phyloP scores from a whole-genome alignment of 2,329 filamentous ascomycete species.

The Venturia effusa region DNA sequence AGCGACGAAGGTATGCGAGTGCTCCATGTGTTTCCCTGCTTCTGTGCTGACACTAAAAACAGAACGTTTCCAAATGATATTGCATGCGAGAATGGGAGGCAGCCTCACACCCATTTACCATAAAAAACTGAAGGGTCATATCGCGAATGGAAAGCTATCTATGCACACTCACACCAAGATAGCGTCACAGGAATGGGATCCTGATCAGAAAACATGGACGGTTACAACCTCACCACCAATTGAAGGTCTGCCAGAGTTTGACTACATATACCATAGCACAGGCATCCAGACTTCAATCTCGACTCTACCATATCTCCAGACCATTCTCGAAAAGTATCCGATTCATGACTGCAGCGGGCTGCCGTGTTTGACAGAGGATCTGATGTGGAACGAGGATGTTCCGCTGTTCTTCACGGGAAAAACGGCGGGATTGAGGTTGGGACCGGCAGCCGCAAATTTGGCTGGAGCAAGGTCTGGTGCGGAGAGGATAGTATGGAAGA shows the following conservation, averaged over 20 bases:
- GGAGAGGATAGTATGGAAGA: slow-evolving; percentile 56
- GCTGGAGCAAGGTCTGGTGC: slow-evolving; percentile 63
- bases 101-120: slow-evolving; percentile 61
- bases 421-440: slow-evolving; percentile 56
- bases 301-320: slow-evolving; percentile 49
- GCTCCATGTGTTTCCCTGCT: slow-evolving; percentile 26
- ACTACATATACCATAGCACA: slow-evolving; percentile 69
- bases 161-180: slow-evolving; percentile 51
- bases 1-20: slow-evolving; percentile 33
- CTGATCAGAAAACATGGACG: slow-evolving; percentile 36
- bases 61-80: slow-evolving; percentile 57
- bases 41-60: neutral
- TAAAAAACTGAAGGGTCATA: slow-evolving; percentile 54
- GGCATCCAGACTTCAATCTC: slow-evolving; percentile 55
- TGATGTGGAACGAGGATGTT: slow-evolving; percentile 64
- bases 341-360: slow-evolving; percentile 54
- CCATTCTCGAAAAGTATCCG: slow-evolving; percentile 48
- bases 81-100: slow-evolving; percentile 59
- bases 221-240: slow-evolving; percentile 45
- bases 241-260: slow-evolving; percentile 37
- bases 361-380: slow-evolving; percentile 63
- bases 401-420: slow-evolving; percentile 62
- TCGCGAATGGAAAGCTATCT: slow-evolving; percentile 39
- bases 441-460: slow-evolving; percentile 62
- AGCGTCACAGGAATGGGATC: slow-evolving; percentile 39